Evolutionary conservation across 129 eudicot genomes (phyloP), one percentile per base, ranked within the genome.

Genomic region (Scalesia atractyloides): DNA sequence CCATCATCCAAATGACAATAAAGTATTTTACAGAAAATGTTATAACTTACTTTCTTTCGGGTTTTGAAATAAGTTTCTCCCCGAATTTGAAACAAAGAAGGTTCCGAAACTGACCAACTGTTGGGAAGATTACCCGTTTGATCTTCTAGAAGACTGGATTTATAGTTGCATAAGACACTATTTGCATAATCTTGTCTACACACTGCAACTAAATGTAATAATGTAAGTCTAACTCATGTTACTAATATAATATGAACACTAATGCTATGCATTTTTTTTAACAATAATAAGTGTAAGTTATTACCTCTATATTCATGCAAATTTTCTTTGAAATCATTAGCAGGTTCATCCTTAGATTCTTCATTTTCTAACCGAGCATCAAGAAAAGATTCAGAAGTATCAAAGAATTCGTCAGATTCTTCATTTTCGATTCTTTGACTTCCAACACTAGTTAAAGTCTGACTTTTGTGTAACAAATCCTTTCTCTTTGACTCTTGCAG

Each of bases 1-100:
- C 7, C 9, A 57, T 0, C 37, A 67, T 63, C 44, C 12, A 33
- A 69, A 60, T 68, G 53, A 58, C 10, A 18, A 4, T 67, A 44
- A 17, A 41, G 17, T 11, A 57, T 57, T 18, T 7, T 6, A 39
- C 4, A 1, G 11, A 39, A 24, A 4, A 20, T 16, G n/a, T 1
- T 6, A 7, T 7, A 39, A 39, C 0, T 39, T 17, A 89, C 96
- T 89, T 89, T 89, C 64, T 86, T 80, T 59, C 75, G 85, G 75
- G 86, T 89, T 57, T 84, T 77, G 56, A 89, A 79, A 72, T 81
- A 89, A 63, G 83, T 80, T 57, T 82, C 66, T 59, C 96, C 96
- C 15, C 91, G 89, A 49, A 89, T 82, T 53, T 82, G 72, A 76
- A 86, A 89, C 16, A 84, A 70, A 63, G 89, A 83, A 67, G 89